Evolutionary conservation across 2,329 filamentous ascomycete genomes (phyloP).

Genomic region (Esteya vermicola): DNA sequence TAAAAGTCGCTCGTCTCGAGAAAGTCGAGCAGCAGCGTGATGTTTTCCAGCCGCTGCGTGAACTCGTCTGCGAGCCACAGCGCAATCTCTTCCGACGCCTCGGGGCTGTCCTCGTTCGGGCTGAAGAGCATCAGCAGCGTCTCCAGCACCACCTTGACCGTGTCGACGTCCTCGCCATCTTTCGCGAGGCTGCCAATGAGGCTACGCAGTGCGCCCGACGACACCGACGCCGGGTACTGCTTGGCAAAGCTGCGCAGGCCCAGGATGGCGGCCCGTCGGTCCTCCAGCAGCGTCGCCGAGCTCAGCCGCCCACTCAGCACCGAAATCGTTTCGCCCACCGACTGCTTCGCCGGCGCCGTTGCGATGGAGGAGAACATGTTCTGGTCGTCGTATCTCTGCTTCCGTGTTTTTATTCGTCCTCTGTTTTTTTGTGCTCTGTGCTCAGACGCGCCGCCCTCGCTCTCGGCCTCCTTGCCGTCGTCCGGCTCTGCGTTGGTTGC

Average conservation of each 20-base stretch:
- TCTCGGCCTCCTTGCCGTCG: no score
- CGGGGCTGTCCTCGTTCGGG: constrained; percentile 57
- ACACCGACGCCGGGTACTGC: constrained; percentile 88
- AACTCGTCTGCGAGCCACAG: constrained; percentile 97
- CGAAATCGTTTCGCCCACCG: constrained; percentile 85
- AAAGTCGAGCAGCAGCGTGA: constrained; percentile 77
- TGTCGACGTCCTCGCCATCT: constrained; percentile 91
- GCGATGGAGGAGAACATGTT: constrained; percentile 51
- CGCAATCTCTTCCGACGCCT: constrained; percentile 91
- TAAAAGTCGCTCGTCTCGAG: constrained; percentile 82
- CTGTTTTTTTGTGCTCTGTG: no score
- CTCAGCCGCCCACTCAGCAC: constrained; percentile 75
- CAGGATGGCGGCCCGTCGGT: constrained; percentile 82
- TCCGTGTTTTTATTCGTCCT: no score
- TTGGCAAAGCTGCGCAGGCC: constrained; percentile 93
- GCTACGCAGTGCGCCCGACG: constrained; percentile 78
- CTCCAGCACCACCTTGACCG: constrained; percentile 87
- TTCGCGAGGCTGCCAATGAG: constrained; percentile 74
- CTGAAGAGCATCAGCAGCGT: constrained; percentile 87
- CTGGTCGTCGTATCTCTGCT: no score
- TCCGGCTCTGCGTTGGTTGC: no score
- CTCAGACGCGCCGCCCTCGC: no score
- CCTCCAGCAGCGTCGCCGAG: constrained; percentile 84
- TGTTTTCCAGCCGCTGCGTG: constrained; percentile 94
- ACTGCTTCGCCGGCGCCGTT: constrained; percentile 81